These are phyloP conservation scores for Panus rudis DNA, from an alignment of 768 basidiomycete genomes.

Conservation along the genomic window DNA sequence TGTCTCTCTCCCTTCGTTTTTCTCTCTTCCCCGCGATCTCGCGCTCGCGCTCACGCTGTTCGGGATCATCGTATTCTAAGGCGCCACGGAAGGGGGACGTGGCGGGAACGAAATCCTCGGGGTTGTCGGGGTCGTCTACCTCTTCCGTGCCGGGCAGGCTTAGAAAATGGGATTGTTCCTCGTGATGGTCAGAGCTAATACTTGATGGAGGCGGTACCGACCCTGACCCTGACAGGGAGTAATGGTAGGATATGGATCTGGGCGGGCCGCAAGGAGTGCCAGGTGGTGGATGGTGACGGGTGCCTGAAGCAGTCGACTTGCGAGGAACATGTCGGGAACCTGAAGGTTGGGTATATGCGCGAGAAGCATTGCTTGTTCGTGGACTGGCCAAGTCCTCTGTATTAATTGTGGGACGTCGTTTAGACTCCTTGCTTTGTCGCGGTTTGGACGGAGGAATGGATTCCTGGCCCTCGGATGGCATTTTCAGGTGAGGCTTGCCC, in stretches of 20 bases:
- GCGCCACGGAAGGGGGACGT: conserved; percentile 55
- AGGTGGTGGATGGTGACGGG: conserved; percentile 4
- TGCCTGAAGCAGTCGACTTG: conserved; percentile 3
- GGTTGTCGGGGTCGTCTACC: conserved; percentile 29
- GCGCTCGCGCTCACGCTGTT: conserved; percentile 32
- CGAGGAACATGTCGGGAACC: too few species aligned
- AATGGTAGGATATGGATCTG: conserved; percentile 61
- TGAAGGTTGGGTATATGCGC: too few species aligned
- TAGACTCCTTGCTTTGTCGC: too few species aligned
- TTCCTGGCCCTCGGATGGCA: too few species aligned
- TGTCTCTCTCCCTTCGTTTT: conserved; percentile 38
- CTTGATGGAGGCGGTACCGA: conserved; percentile 11
- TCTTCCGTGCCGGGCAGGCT: conserved; percentile 20
- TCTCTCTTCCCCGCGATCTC: conserved; percentile 44
- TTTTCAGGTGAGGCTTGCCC: too few species aligned
- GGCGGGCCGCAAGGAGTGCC: conserved; percentile 60
- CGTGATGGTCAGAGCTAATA: conserved; percentile 14
- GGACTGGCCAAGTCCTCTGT: too few species aligned
- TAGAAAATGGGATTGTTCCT: conserved; percentile 4
- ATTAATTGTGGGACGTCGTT: too few species aligned
- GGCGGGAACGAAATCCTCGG: conserved; percentile 30
- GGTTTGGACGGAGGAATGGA: too few species aligned
- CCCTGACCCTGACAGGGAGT: conserved; percentile 43
- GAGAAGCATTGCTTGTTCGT: too few species aligned
- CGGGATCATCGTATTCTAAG: conserved; percentile 38